Evolutionary conservation across 2,329 filamentous ascomycete species (phyloP).

Genomic region (Stromatinia cepivora): DNA sequence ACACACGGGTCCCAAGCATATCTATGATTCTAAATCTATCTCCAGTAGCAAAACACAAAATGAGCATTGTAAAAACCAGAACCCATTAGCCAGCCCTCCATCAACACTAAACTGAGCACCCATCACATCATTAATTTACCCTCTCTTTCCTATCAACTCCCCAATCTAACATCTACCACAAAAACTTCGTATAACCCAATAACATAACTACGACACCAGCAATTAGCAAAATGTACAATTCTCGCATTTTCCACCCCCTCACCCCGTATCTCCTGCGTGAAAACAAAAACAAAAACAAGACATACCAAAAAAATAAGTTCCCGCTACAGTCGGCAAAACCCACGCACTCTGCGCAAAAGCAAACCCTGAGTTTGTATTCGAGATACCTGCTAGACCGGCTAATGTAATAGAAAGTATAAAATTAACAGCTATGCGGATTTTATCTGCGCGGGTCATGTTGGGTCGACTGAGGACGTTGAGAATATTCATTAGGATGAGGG

Average conservation of each 20-base stretch:
- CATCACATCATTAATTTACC: not conserved
- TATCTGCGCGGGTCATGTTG: conserved; percentile 14
- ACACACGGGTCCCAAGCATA: no score
- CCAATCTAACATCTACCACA: not conserved
- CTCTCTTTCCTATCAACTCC: not conserved
- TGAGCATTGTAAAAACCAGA: not conserved
- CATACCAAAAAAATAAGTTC: conserved; percentile 6
- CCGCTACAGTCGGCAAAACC: conserved; percentile 25
- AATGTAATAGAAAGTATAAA: conserved; percentile 18
- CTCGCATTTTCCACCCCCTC: not conserved
- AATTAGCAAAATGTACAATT: not conserved
- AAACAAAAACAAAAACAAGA: not conserved
- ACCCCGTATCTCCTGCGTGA: not conserved
- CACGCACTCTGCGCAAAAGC: conserved; percentile 24
- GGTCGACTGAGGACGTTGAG: conserved; percentile 28
- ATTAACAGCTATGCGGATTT: conserved; percentile 15
- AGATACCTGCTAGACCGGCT: conserved; percentile 13
- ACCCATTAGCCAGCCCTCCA: not conserved
- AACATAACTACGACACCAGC: not conserved
- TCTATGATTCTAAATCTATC: not conserved
- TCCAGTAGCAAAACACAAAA: not conserved
- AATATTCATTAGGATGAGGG: conserved; percentile 32
- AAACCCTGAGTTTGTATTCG: conserved; percentile 10
- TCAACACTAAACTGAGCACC: not conserved
- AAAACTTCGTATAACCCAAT: conserved; percentile 9